phyloP scores from a whole-genome alignment of 2,329 filamentous ascomycete genomes.

The Colletotrichum theobromicola region DNA sequence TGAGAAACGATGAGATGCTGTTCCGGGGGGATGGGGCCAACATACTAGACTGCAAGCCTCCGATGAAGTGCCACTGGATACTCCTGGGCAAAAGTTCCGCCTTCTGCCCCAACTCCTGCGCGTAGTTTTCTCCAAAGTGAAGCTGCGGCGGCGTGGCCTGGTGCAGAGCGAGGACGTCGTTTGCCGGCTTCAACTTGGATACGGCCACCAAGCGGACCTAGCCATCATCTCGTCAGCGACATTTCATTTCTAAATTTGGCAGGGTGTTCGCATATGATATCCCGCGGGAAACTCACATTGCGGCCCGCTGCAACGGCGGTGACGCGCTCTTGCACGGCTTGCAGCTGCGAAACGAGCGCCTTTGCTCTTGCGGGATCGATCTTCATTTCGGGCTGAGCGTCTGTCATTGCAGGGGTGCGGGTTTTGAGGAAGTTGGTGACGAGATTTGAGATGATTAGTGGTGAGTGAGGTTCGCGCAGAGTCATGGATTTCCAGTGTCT shows the following conservation, averaged over 20 bases:
- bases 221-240: background rate
- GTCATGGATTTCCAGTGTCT: background rate
- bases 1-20: background rate
- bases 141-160: conserved; percentile 46
- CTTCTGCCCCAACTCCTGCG: conserved; percentile 88
- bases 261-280: background rate
- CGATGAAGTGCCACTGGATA: conserved; percentile 97
- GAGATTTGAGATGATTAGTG: conserved; percentile 60
- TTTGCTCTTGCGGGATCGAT: conserved; percentile 66
- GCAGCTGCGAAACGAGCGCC: conserved; percentile 66
- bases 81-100: conserved; percentile 75
- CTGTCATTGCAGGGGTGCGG: conserved; percentile 18
- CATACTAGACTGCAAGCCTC: conserved; percentile 80
- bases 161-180: conserved; percentile 87
- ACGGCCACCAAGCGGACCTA: conserved; percentile 90
- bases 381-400: conserved; percentile 55
- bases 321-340: conserved; percentile 64
- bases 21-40: background rate
- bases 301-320: conserved; percentile 56
- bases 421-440: background rate
- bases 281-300: conserved; percentile 48
- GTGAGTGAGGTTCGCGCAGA: conserved; percentile 53
- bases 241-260: background rate
- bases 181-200: conserved; percentile 92
- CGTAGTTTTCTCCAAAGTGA: conserved; percentile 98